These are phyloP conservation scores for Monilinia vaccinii-corymbosi DNA, from an alignment of 2,329 filamentous ascomycete genomes.

Conservation along the genomic window DNA sequence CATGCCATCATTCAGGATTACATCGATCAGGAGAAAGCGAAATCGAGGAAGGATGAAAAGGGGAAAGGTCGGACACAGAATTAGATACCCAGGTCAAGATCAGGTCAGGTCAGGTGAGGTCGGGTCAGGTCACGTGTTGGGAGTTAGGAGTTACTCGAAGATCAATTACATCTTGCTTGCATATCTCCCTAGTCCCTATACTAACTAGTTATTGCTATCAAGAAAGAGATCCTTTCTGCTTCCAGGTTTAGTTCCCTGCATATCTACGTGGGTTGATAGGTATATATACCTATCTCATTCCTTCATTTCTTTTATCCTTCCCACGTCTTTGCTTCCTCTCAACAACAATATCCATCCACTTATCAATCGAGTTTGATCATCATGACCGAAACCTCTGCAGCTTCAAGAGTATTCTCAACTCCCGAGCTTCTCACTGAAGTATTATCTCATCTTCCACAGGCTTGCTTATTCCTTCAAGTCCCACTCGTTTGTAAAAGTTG, in stretches of 20 bases:
- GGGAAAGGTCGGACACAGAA: constrained; percentile 9
- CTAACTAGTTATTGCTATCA: no score
- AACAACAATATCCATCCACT: no score
- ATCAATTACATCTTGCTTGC: no score
- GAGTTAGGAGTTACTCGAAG: background rate
- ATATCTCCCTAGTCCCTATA: background rate
- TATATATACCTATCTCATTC: background rate
- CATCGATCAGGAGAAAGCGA: constrained; percentile 50
- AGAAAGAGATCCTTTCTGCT: background rate
- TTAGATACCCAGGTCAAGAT: background rate
- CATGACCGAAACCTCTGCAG: background rate
- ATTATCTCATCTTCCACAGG: constrained; percentile 6
- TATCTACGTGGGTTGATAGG: background rate
- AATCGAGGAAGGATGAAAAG: constrained; percentile 6
- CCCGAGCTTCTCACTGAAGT: constrained; percentile 4
- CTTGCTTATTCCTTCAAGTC: background rate
- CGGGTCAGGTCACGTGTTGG: background rate
- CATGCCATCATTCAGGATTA: constrained; percentile 64
- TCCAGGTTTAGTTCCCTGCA: no score
- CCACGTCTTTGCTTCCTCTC: background rate
- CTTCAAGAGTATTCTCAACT: background rate
- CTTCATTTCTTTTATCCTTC: background rate
- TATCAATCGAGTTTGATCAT: background rate
- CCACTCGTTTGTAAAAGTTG: background rate
- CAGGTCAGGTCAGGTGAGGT: no score